Evolutionary conservation across 805 yeast species (phyloP), one percentile per base, ranked within the genome.

Genomic region (Kazachstania psychrophila): DNA sequence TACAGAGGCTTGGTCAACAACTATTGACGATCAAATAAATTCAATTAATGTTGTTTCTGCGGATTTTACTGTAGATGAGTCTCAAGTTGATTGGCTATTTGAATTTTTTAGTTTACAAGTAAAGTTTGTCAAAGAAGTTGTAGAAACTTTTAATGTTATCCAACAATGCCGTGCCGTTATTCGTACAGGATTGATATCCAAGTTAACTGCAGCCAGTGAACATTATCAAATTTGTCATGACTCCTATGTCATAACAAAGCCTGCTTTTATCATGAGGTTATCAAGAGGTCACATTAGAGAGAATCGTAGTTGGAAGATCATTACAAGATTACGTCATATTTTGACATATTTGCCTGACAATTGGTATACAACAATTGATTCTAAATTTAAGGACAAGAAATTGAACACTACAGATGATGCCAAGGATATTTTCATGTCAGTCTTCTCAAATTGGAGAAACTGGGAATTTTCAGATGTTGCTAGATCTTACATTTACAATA

Each of bases 241-340:
- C 49, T 94, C 97, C 0, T 76, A 84, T 5, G 95, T 87, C 14
- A 70, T 89, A 36, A 88, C 96, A 1, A 79, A 86, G 35, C 96
- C 96, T 0, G 80, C 96, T 0, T 78, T 82, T 48, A 75, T 86
- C 22, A 72, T 85, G 33, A 67, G 95, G 36, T 71, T 87, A 3
- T 71, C 79, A 2, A 67, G 69, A 14, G 72, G 77, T 17, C 96
- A 88, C 59, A 75, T 86, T 2, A 66, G 98, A 44, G 73, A 79
- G 17, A 74, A 76, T 42, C 84, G 86, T 46, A 76, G 94, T 49
- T 92, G 98, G 98, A 82, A 85, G 48, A 71, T 88, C 15, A 65
- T 85, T 29, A 75, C 86, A 2, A 68, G 95, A 25, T 59, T 92
- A 29, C 69, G 96, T 22, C 94, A 89, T 53, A 73, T 88, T 16